Conservation (phyloP, 2,329 filamentous ascomycete genomes). For the Chrysosporium keratinophilum region DNA sequence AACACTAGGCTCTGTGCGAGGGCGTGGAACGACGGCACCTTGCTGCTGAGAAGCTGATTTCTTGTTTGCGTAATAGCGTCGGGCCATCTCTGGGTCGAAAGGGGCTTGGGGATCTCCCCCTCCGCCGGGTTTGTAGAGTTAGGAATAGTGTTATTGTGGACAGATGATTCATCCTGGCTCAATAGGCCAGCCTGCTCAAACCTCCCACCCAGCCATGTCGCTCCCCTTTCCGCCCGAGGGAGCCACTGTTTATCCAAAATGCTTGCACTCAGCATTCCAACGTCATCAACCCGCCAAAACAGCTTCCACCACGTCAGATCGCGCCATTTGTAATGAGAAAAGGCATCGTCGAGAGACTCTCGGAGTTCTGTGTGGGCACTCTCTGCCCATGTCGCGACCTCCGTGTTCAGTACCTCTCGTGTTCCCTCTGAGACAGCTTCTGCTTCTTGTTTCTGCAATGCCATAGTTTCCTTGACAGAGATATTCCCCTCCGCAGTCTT, state of each 20-base stretch:
- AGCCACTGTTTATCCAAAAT: conserved; percentile 70
- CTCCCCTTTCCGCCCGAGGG: conserved; percentile 62
- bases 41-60: conserved; percentile 54
- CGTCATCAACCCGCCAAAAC: conserved; percentile 89
- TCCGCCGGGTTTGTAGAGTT: neutral
- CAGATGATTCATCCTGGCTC: conserved; percentile 14
- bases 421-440: conserved; percentile 35
- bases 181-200: conserved; percentile 55
- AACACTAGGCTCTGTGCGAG: conserved; percentile 64
- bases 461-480: conserved; percentile 22
- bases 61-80: conserved; percentile 62
- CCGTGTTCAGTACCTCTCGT: conserved; percentile 44
- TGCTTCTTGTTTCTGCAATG: conserved; percentile 23
- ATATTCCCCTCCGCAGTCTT: conserved; percentile 30
- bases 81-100: conserved; percentile 49
- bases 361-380: conserved; percentile 73
- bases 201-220: conserved; percentile 73
- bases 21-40: conserved; percentile 60
- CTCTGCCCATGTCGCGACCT: conserved; percentile 64
- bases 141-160: neutral
- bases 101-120: conserved; percentile 19
- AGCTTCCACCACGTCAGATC: conserved; percentile 88
- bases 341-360: conserved; percentile 65
- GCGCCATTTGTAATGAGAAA: conserved; percentile 65
- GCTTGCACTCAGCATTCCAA: conserved; percentile 69